These are phyloP conservation scores for Saturnispora zaruensis DNA, from an alignment of 805 yeast species.

Conservation along the genomic window DNA sequence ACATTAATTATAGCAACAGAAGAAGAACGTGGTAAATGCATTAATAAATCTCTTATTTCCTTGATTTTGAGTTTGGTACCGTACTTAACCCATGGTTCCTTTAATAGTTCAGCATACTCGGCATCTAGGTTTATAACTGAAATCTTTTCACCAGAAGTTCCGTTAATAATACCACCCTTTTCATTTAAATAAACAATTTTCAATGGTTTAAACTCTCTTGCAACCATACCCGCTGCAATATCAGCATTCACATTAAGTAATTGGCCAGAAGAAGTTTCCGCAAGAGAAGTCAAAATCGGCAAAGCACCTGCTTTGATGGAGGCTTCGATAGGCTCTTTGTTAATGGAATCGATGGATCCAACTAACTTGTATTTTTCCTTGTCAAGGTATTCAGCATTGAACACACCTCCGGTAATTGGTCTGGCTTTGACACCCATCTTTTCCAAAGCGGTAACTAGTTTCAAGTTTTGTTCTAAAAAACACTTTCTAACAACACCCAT, in stretches of 20 bases:
- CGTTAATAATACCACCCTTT: conserved; percentile 95
- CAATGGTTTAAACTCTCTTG: conserved; percentile 92
- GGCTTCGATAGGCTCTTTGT: conserved; percentile 86
- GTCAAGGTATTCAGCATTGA: conserved; percentile 86
- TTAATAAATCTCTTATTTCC: conserved; percentile 90
- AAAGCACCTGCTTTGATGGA: conserved; percentile 93
- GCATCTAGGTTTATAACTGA: conserved; percentile 90
- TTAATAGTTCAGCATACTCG: conserved; percentile 84
- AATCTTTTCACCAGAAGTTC: conserved; percentile 82
- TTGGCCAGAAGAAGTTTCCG: conserved; percentile 96
- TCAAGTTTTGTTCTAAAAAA: conserved; percentile 90
- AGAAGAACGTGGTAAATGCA: conserved; percentile 91
- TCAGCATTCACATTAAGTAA: conserved; percentile 96
- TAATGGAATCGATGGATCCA: conserved; percentile 80
- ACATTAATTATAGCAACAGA: conserved; percentile 97
- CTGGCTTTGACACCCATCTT: conserved; percentile 96
- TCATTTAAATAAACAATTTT: conserved; percentile 95
- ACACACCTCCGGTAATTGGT: conserved; percentile 97
- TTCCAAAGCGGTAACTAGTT: conserved; percentile 91
- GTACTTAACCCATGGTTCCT: conserved; percentile 96
- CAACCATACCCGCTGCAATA: conserved; percentile 97
- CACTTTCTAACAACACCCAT: conserved; percentile 95
- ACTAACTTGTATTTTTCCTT: conserved; percentile 86
- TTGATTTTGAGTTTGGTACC: conserved; percentile 96
- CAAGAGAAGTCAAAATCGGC: conserved; percentile 92